Evolutionary conservation across 495 filamentous ascomycete genomes (phyloP).

Genomic region (Aspergillus kassunensis): DNA sequence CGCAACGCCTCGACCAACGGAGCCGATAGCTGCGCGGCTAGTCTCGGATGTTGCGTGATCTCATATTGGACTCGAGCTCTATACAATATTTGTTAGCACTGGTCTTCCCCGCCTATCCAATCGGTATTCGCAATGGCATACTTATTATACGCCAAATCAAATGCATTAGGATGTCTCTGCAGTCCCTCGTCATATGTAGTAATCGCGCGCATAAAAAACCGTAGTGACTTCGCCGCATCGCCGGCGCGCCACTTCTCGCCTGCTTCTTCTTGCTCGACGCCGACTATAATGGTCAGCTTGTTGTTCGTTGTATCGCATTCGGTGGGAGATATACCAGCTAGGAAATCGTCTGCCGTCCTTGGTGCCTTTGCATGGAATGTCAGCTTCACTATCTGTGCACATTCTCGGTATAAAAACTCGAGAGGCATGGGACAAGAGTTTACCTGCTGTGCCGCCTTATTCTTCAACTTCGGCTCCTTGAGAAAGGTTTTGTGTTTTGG

Average conservation of each 20-base stretch:
- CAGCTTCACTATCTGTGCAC: background rate
- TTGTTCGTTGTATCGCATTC: background rate
- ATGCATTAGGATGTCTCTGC: conserved; percentile 50
- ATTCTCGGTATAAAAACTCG: no score
- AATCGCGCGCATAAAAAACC: conserved; percentile 66
- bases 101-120: background rate
- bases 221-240: conserved; percentile 62
- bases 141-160: conserved; percentile 76
- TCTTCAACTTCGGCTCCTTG: conserved; percentile 43
- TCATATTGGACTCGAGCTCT: conserved; percentile 64
- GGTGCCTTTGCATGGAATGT: conserved; percentile 30
- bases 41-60: conserved; percentile 56
- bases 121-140: conserved; percentile 27
- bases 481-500: conserved; percentile 51
- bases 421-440: no score
- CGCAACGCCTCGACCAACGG: conserved; percentile 49
- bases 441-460: conserved; percentile 43
- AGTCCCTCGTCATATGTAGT: conserved; percentile 60
- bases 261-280: conserved; percentile 63
- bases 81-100: background rate
- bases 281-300: conserved; percentile 36
- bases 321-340: conserved; percentile 40
- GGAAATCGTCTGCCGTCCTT: conserved; percentile 58
- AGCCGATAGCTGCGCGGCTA: conserved; percentile 51
- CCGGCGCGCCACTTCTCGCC: conserved; percentile 73